Evolutionary conservation across 2,329 filamentous ascomycete genomes (phyloP).

Genomic region (Arthroderma sp.): DNA sequence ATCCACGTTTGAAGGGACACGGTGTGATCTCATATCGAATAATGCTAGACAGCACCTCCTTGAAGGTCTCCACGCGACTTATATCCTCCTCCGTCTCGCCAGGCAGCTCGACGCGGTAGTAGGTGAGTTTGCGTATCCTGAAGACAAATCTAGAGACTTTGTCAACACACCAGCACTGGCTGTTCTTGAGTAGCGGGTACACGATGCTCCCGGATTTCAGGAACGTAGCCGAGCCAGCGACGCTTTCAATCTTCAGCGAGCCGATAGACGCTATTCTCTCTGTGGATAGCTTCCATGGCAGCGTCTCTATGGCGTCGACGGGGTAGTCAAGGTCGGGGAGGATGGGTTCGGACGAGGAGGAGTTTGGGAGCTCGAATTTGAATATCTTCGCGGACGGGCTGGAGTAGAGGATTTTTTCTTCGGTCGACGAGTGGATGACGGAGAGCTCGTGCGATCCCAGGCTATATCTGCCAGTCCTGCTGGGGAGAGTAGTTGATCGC

Average conservation of each 20-base stretch:
- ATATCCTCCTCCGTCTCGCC: conserved; percentile 52
- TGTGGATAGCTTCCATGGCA: conserved; percentile 62
- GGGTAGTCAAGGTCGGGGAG: conserved; percentile 37
- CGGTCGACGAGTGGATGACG: conserved; percentile 17
- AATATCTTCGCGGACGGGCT: conserved; percentile 63
- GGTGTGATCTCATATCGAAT: conserved; percentile 77
- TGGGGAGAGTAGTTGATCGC: conserved; percentile 24
- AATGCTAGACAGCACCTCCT: conserved; percentile 56
- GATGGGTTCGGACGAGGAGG: conserved; percentile 29
- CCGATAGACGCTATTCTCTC: conserved; percentile 77
- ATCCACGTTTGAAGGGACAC: conserved; percentile 70
- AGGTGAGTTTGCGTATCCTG: conserved; percentile 68
- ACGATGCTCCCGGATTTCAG: conserved; percentile 73
- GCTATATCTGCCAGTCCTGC: conserved; percentile 22
- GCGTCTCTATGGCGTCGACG: conserved; percentile 46
- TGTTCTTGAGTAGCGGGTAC: conserved; percentile 76
- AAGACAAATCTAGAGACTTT: conserved; percentile 75
- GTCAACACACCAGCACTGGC: conserved; percentile 89
- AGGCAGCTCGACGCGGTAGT: conserved; percentile 82
- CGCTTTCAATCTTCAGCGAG: conserved; percentile 69
- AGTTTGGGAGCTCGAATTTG: conserved; percentile 42
- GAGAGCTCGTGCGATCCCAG: conserved; percentile 14
- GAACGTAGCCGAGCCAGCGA: conserved; percentile 76
- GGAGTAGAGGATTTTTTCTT: conserved; percentile 49
- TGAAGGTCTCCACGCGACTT: conserved; percentile 53